These are phyloP conservation scores for Macaranga tanarius DNA, from an alignment of 441 rosid species.

Conservation along the genomic window DNA sequence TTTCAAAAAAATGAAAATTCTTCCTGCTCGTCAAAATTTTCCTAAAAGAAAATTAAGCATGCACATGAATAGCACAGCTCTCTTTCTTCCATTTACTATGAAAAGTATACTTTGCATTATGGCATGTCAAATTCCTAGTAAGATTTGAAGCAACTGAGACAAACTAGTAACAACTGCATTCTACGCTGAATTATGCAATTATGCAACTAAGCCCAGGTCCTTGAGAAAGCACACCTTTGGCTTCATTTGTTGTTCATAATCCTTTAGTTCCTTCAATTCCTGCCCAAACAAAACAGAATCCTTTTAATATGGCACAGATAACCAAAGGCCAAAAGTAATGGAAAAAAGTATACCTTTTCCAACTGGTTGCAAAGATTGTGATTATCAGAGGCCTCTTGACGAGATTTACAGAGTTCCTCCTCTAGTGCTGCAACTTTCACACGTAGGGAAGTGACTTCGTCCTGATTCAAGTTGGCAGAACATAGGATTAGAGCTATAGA, in stretches of 20 bases:
- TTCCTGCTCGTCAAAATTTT: constrained; percentile 4
- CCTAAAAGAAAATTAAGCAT: constrained; percentile 13
- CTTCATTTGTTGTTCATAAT: constrained; percentile 78
- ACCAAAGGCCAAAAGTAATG: constrained; percentile 14
- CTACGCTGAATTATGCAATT: constrained; percentile 1
- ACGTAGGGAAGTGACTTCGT: constrained; percentile 63
- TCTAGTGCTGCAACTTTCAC: constrained; percentile 65
- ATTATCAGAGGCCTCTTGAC: constrained; percentile 63
- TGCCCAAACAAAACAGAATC: constrained; percentile 34
- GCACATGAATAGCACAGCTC: constrained; percentile 9
- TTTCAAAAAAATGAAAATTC: constrained; percentile 12
- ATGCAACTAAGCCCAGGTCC: constrained; percentile 11
- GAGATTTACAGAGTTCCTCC: constrained; percentile 80
- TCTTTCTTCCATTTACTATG: not conserved
- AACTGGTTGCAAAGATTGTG: constrained; percentile 52
- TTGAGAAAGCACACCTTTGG: constrained; percentile 61
- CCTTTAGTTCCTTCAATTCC: constrained; percentile 90
- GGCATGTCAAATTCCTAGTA: not conserved
- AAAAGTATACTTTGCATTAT: not conserved
- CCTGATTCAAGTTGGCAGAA: constrained; percentile 45
- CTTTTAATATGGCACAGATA: constrained; percentile 13
- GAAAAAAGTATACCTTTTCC: constrained; percentile 60
- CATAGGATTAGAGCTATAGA: constrained; percentile 13
- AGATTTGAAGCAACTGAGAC: not conserved
- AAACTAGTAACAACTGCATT: not conserved